Conservation (phyloP, 139 green algal genomes). For the Eudorina sp. region DNA sequence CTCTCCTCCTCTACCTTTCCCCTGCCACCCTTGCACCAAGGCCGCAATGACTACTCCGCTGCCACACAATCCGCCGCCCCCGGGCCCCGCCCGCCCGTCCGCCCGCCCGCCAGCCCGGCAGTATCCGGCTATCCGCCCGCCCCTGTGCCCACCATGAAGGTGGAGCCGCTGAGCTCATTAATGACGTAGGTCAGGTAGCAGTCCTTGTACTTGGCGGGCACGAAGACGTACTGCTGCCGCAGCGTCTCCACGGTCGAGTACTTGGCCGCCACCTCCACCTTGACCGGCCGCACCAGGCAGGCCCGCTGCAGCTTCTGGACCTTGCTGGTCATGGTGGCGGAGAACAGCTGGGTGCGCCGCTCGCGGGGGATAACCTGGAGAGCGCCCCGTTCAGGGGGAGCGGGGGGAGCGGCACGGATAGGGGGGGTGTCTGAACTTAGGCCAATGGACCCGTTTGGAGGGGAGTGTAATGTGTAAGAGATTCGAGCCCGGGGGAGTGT, state of each 20-base stretch:
- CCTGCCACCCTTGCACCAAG: too few relatives aligned
- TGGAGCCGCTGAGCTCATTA: conserved; percentile 86
- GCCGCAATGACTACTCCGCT: too few relatives aligned
- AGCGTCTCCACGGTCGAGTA: conserved; percentile 98
- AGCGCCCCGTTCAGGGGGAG: too few relatives aligned
- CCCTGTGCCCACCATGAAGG: conserved; percentile 75
- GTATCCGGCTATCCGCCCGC: too few relatives aligned
- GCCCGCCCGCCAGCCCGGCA: too few relatives aligned
- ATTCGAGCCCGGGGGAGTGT: too few relatives aligned
- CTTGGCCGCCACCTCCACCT: conserved; percentile 96
- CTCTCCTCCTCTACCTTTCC: background rate
- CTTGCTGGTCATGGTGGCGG: conserved; percentile 99
- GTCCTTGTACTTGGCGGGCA: conserved; percentile 99
- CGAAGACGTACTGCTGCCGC: conserved; percentile 98
- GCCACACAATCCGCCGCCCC: too few relatives aligned
- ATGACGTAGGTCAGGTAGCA: conserved; percentile 93
- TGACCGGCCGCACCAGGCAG: conserved; percentile 93
- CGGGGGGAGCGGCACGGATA: background rate
- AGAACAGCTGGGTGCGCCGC: conserved; percentile 96
- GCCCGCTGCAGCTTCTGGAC: conserved; percentile 98
- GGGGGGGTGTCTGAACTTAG: too few relatives aligned
- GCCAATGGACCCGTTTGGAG: too few relatives aligned
- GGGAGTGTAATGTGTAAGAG: background rate
- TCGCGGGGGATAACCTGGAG: conserved; percentile 81
- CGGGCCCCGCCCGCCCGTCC: too few relatives aligned